Evolutionary conservation across 1,139 yeast genomes (phyloP).

Genomic region (Eremothecium gossypii): DNA sequence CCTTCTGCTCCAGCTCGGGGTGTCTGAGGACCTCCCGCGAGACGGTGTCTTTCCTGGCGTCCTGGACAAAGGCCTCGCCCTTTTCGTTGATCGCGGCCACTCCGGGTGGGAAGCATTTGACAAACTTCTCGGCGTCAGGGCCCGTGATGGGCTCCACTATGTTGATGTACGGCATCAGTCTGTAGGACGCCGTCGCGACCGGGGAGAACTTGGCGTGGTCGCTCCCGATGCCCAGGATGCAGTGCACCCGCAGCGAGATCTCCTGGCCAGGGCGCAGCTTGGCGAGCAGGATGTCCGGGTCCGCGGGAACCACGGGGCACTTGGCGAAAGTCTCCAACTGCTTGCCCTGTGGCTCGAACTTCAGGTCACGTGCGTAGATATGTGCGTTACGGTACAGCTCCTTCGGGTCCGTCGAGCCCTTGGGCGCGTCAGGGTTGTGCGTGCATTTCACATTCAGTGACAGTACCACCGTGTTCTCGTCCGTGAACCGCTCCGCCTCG

Average conservation of each 20-base stretch:
- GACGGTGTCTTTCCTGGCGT: conserved; percentile 90
- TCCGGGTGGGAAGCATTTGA: conserved; percentile 86
- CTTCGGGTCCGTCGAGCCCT: conserved; percentile 71
- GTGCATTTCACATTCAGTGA: conserved; percentile 77
- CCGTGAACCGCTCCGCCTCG: conserved; percentile 65
- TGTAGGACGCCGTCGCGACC: conserved; percentile 93
- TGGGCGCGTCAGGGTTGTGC: conserved; percentile 74
- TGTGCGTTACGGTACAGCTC: conserved; percentile 73
- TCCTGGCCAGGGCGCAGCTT: conserved; percentile 97
- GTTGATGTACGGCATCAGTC: conserved; percentile 86
- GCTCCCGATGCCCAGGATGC: conserved; percentile 82
- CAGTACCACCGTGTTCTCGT: conserved; percentile 80
- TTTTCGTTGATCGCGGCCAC: conserved; percentile 66
- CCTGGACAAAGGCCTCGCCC: conserved; percentile 73
- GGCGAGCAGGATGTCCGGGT: conserved; percentile 82
- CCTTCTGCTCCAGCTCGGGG: conserved; percentile 80
- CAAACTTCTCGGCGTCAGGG: conserved; percentile 66
- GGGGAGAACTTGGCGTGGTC: conserved; percentile 98
- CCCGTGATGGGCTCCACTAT: conserved; percentile 70
- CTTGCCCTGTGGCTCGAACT: conserved; percentile 85
- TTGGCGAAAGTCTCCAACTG: conserved; percentile 63
- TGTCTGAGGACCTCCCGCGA: conserved; percentile 94
- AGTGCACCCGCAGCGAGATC: conserved; percentile 81
- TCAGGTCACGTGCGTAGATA: conserved; percentile 81
- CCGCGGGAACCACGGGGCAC: conserved; percentile 66